Percentiles rank a stretch among this genome's conserved stretches.
Conservation (phyloP, 2,329 filamentous ascomycete genomes). For the Dichotomopilus funicola region DNA sequence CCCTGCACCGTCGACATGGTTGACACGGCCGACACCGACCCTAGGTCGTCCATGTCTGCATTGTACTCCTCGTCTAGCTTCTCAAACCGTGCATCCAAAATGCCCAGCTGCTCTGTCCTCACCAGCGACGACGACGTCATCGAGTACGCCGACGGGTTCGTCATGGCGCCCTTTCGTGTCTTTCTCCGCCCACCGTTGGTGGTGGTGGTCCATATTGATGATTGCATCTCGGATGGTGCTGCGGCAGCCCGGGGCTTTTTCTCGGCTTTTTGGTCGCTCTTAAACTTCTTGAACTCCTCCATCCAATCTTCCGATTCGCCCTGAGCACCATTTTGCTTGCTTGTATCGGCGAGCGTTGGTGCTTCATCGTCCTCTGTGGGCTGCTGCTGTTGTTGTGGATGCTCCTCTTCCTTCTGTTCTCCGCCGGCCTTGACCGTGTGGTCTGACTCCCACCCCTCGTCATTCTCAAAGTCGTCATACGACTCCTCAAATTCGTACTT, state of each 20-base stretch:
- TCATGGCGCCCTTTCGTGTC: slow-evolving; percentile 92
- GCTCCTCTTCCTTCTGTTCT: slow-evolving; percentile 39
- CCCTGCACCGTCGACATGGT: slow-evolving; percentile 65
- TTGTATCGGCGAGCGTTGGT: slow-evolving; percentile 42
- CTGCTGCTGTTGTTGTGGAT: too few relatives aligned
- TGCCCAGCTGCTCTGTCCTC: slow-evolving; percentile 77
- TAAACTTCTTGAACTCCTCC: slow-evolving; percentile 89
- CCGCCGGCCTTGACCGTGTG: slow-evolving; percentile 69
- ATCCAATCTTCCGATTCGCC: slow-evolving; percentile 75
- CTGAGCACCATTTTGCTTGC: slow-evolving; percentile 40
- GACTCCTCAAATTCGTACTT: slow-evolving; percentile 69
- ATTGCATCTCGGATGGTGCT: slow-evolving; percentile 58
- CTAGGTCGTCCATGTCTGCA: slow-evolving; percentile 41
- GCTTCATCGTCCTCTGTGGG: slow-evolving; percentile 35
- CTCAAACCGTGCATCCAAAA: slow-evolving; percentile 88
- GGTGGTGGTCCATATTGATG: slow-evolving; percentile 66
- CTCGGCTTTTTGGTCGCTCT: slow-evolving; percentile 62
- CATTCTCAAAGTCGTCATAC: slow-evolving; percentile 50
- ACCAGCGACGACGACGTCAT: slow-evolving; percentile 96
- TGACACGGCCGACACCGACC: slow-evolving; percentile 56
- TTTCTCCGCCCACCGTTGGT: slow-evolving; percentile 76
- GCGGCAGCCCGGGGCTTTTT: slow-evolving; percentile 36
- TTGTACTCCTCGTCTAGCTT: slow-evolving; percentile 74
- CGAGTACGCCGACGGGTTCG: slow-evolving; percentile 83
- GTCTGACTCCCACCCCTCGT: slow-evolving; percentile 91